These are phyloP conservation scores for Fusarium sp. DNA, from an alignment of 2,329 filamentous ascomycete genomes.

Conservation along the genomic window DNA sequence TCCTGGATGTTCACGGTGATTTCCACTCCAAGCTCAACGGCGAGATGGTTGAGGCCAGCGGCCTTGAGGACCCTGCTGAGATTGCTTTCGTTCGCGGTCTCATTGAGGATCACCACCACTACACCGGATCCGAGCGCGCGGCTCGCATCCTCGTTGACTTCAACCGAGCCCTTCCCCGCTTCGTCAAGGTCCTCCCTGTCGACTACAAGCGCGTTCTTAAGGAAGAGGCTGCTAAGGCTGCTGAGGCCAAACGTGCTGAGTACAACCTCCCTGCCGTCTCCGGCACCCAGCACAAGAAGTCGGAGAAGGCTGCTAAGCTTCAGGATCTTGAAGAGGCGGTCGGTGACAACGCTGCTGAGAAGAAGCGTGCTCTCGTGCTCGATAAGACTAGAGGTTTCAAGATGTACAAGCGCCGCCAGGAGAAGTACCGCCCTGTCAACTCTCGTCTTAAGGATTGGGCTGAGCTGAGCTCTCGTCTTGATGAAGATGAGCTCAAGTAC, in stretches of 20 bases:
- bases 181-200: constrained; percentile 92
- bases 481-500: constrained; percentile 96
- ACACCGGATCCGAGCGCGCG: constrained; percentile 95
- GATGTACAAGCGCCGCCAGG: constrained; percentile 92
- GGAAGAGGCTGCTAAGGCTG: constrained; percentile 88
- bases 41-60: constrained; percentile 95
- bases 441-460: constrained; percentile 93
- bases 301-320: constrained; percentile 77
- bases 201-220: constrained; percentile 95
- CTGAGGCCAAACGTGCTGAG: constrained; percentile 85
- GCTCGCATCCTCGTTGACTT: constrained; percentile 96
- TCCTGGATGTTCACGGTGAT: constrained; percentile 89
- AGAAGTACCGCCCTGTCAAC: constrained; percentile 90
- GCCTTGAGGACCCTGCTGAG: constrained; percentile 86
- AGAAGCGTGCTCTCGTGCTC: constrained; percentile 91
- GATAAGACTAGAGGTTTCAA: constrained; percentile 98
- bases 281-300: constrained; percentile 71
- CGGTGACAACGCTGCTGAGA: constrained; percentile 85
- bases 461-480: constrained; percentile 87
- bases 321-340: constrained; percentile 93
- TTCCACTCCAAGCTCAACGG: constrained; percentile 95
- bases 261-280: constrained; percentile 84
- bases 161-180: constrained; percentile 87
- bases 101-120: constrained; percentile 97
- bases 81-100: constrained; percentile 91